phyloP scores from a whole-genome alignment of 148 eudicot genomes.

The Amaranthus hypochondriacus region DNA sequence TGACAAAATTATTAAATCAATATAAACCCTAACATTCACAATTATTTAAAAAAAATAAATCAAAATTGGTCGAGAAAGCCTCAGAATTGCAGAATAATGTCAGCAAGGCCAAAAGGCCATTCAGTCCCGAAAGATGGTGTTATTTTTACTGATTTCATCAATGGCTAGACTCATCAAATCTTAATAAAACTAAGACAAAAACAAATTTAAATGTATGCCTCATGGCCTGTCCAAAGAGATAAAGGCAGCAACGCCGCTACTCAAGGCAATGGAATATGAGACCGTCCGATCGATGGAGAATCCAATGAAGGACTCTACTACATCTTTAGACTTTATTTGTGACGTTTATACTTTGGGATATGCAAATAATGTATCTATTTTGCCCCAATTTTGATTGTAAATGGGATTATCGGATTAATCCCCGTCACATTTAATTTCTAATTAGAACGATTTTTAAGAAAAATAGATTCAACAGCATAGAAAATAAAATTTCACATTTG shows the following conservation, averaged over 20 bases:
- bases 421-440: conserved; percentile 26
- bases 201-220: conserved; percentile 10
- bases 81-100: conserved; percentile 34
- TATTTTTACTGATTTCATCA: conserved; percentile 23
- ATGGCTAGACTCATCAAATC: neutral
- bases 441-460: neutral
- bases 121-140: conserved; percentile 45
- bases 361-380: conserved; percentile 27
- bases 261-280: conserved; percentile 47
- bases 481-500: conserved; percentile 14
- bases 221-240: conserved; percentile 44
- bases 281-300: conserved; percentile 19
- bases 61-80: neutral
- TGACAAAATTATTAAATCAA: neutral
- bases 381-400: conserved; percentile 35
- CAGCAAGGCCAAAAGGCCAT: conserved; percentile 18
- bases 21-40: neutral
- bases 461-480: conserved; percentile 27
- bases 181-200: neutral
- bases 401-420: conserved; percentile 39
- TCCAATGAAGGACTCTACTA: conserved; percentile 9
- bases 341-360: conserved; percentile 41
- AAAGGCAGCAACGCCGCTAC: conserved; percentile 42
- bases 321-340: conserved; percentile 21
- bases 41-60: neutral